Evolutionary conservation across 208 protist species (phyloP), one percentile per base, ranked within the genome.

Genomic region (Vickermania ingenoplastis): DNA sequence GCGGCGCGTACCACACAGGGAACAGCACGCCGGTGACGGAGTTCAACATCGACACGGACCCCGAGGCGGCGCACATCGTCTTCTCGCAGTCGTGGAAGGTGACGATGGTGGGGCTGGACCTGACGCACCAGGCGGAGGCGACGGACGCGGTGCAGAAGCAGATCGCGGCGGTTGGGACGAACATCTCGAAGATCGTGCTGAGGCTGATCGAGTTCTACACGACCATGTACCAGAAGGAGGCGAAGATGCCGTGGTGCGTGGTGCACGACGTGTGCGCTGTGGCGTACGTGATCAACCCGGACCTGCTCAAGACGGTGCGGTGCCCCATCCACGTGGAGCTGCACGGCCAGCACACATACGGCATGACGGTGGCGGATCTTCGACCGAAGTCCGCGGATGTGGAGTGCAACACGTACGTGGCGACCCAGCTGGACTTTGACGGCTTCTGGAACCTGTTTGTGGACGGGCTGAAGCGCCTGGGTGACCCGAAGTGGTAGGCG

Each of bases 241-340:
- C 72, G 21, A 51, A 56, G 4, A 31, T 80, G 0, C 54, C 61
- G 41, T 65, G 41, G 26, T 62, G 65, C 0, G 66, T 56, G 26
- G 64, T 94, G 48, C 83, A 94, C 64, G 87, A 94, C 61, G 83
- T 84, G 21, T 89, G 80, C 52, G 79, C 83, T 0, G 76, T 94
- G 24, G 74, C 77, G 14, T 92, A 89, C 67, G 75, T 91, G 27
- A 80, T 89, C 22, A 72, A 79, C 57, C 87, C 83, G 13, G 58
- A 59, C 11, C 60, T 89, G 22, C 81, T 92, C 59, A 73, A 62
- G 28, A 77, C 75, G 26, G 56, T 67, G 41, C 72, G 69, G 1
- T 75, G 74, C 48, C 65, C 73, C 14, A 67, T 91, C 14, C 64
- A 88, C 58, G 65, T 91, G n/a, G 84, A 86, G 58, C 64, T 77